Percentiles rank a stretch among this genome's conserved stretches.
These are phyloP conservation scores for Selaginella moellendorffii DNA, from an alignment of 75 land plant species.

Conservation along the genomic window DNA sequence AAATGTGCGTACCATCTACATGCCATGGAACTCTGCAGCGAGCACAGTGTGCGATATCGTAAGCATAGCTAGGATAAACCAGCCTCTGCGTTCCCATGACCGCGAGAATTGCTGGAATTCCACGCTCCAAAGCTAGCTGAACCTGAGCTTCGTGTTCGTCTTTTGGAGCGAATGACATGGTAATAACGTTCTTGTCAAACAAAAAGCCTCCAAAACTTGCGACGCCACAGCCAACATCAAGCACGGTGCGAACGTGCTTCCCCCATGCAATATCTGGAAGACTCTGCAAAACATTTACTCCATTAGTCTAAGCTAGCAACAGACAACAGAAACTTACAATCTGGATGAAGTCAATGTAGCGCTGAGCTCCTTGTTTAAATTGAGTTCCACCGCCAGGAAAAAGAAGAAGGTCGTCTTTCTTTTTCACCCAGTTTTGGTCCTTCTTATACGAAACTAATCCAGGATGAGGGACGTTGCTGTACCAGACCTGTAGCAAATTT, in stretches of 20 bases:
- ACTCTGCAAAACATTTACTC: conserved; percentile 14
- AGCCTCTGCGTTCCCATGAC: conserved; percentile 84
- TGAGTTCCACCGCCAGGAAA: conserved; percentile 20
- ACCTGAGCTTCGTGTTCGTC: conserved; percentile 44
- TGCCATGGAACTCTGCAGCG: conserved; percentile 92
- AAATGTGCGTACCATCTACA: conserved; percentile 41
- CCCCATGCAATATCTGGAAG: conserved; percentile 37
- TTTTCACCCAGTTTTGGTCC: conserved; percentile 22
- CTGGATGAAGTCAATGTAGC: conserved; percentile 9
- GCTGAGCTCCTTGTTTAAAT: conserved; percentile 13
- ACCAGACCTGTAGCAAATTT: conserved; percentile 12
- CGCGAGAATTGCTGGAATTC: conserved; percentile 77
- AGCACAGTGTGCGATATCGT: conserved; percentile 79
- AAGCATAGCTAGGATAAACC: conserved; percentile 64
- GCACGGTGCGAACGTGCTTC: conserved; percentile 24
- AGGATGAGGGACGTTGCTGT: conserved; percentile 11
- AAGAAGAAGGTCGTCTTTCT: conserved; percentile 9
- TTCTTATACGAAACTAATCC: conserved; percentile 17
- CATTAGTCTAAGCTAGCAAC: neutral
- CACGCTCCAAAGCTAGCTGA: conserved; percentile 83
- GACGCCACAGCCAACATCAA: conserved; percentile 46
- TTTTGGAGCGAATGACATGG: conserved; percentile 38
- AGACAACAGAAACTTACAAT: neutral
- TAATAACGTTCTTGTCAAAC: conserved; percentile 24
- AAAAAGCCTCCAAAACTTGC: conserved; percentile 39